Evolutionary conservation across 2,329 filamentous ascomycete genomes (phyloP).

Genomic region (Talaromyces funiculosus): DNA sequence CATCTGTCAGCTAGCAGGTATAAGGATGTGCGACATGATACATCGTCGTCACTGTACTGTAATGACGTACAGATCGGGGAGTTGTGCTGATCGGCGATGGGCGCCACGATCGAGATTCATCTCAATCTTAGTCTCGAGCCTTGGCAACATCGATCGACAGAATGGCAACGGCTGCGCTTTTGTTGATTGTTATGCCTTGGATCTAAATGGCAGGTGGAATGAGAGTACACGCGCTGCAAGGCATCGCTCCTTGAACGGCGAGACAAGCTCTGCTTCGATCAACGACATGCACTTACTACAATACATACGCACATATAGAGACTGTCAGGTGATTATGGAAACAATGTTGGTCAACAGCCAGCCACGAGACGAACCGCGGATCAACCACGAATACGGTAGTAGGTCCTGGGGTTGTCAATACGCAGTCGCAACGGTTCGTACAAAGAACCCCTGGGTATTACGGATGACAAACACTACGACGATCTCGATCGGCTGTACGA

Average conservation of each 20-base stretch:
- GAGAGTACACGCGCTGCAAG: not conserved
- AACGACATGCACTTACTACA: not conserved
- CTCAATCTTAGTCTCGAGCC: constrained; percentile 2
- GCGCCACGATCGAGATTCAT: constrained; percentile 13
- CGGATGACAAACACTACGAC: not conserved
- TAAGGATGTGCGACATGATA: not conserved
- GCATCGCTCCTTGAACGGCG: too few relatives aligned
- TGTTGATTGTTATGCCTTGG: not conserved
- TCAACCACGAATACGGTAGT: not conserved
- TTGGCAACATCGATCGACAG: constrained; percentile 5
- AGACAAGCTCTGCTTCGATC: too few relatives aligned
- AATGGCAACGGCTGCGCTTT: not conserved
- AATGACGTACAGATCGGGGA: constrained; percentile 1
- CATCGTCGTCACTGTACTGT: not conserved
- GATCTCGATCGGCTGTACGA: not conserved
- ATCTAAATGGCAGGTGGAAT: too few relatives aligned
- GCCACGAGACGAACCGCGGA: not conserved
- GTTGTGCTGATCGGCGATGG: not conserved
- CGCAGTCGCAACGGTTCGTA: not conserved
- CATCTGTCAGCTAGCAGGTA: not conserved
- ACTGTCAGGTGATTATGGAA: not conserved
- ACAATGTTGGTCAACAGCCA: not conserved
- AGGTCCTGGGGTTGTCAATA: not conserved
- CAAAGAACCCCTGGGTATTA: not conserved
- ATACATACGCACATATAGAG: too few relatives aligned